Evolutionary conservation across 2,329 filamentous ascomycete species (phyloP).

Genomic region (Thielaviopsis populi): DNA sequence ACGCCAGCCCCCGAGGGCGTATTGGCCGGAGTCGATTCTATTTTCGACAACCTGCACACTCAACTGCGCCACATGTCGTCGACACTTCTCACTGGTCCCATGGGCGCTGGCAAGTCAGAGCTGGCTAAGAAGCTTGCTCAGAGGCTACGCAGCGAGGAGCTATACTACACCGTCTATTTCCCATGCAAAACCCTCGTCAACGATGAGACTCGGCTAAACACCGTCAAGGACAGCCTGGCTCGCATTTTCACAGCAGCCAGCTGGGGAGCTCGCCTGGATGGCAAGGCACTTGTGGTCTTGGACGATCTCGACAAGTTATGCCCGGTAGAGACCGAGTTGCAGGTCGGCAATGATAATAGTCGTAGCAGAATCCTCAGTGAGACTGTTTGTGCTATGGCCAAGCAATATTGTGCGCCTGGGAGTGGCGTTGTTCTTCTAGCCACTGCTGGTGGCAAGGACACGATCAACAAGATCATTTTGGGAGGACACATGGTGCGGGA

Average conservation of each 20-base stretch:
- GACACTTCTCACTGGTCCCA: constrained; percentile 71
- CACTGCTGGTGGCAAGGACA: constrained; percentile 85
- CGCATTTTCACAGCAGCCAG: constrained; percentile 76
- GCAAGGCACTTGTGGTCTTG: constrained; percentile 68
- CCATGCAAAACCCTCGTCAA: constrained; percentile 76
- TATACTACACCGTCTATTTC: constrained; percentile 77
- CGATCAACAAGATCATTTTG: constrained; percentile 76
- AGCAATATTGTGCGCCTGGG: constrained; percentile 66
- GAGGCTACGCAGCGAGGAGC: constrained; percentile 51
- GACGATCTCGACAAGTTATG: constrained; percentile 91
- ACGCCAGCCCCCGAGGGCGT: constrained; percentile 40
- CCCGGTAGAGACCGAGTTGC: constrained; percentile 83
- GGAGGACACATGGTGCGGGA: constrained; percentile 87
- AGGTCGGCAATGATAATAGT: constrained; percentile 85
- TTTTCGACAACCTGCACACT: constrained; percentile 56
- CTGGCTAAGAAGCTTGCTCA: constrained; percentile 64
- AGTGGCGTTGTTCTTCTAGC: constrained; percentile 75
- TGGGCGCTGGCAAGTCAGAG: constrained; percentile 80
- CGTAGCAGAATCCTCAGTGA: constrained; percentile 87
- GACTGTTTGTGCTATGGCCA: constrained; percentile 64
- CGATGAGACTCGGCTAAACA: constrained; percentile 77
- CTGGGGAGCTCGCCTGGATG: constrained; percentile 80
- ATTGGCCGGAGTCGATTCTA: constrained; percentile 70
- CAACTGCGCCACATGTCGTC: constrained; percentile 78
- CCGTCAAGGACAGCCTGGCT: constrained; percentile 76